Evolutionary conservation across 495 filamentous ascomycete genomes (phyloP), one percentile per base, ranked within the genome.

Genomic region (Venustampulla echinocandica): DNA sequence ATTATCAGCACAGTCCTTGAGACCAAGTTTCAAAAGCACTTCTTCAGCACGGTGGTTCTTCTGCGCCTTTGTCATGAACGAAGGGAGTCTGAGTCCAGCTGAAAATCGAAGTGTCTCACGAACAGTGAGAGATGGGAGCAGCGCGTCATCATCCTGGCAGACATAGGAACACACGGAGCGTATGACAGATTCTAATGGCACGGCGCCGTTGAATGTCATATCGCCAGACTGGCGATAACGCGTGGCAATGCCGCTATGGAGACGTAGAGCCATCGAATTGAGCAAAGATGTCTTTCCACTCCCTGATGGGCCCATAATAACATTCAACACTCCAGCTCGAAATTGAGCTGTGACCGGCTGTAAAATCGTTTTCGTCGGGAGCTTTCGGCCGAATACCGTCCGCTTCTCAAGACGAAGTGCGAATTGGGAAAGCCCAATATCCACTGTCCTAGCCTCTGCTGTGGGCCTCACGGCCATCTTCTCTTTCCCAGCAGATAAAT

Each of bases 281-380:
- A 87, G 65, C 3, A 87, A 56, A 0, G 79, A 80, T 3, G 81
- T 84, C 61, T 86, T 88, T 10, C 84, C 84, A 25, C 77, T 80
- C 0, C 84, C 84, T 11, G 80, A 84, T 1, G 84, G 83, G 0
- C 84, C 84, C 82, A 87, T 85, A 43, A 88, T 84, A 2, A 87
- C 71, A 52, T 88, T 87, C 10, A 88, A 61, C 15, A 69, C 62
- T 1, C 79, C 80, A 9, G 82, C 64, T 40, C 75, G 66, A 50
- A 87, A 86, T 1, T 70, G 66, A 0, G 79, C 64, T 3, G 70
- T 79, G 22, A 86, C 69, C 0, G 80, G 75, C 42, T 77, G 68
- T 33, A 88, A 57, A n/a, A 87, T 85, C 0, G 67, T 66, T 27
- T 80, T 64, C 1, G 58, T 73, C 2, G 67, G 68, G 1, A 72